Conservation (phyloP, 1,284 basidiomycete species). For the Neonothopanus nambi region DNA sequence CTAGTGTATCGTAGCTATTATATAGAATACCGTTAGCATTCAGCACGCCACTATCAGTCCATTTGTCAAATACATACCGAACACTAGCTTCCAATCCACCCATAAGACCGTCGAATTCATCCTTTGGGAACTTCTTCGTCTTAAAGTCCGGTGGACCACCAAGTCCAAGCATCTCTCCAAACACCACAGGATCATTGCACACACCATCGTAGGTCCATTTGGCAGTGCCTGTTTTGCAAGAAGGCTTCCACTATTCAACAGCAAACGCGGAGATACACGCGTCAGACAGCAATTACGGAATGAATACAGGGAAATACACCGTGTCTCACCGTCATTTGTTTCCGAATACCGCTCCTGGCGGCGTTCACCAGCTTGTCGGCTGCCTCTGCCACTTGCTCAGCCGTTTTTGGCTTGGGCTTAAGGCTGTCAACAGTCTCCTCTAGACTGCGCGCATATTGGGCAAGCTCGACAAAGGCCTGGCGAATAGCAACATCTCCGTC, state of each 20-base stretch:
- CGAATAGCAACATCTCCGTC: too few species aligned
- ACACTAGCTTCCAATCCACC: constrained; percentile 22
- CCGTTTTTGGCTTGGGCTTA: constrained; percentile 39
- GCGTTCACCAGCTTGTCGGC: constrained; percentile 48
- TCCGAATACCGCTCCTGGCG: constrained; percentile 51
- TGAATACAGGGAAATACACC: not conserved
- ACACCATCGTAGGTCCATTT: constrained; percentile 58
- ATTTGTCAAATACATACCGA: too few species aligned
- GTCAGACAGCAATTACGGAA: not conserved
- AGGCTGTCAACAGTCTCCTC: too few species aligned
- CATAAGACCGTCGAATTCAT: constrained; percentile 44
- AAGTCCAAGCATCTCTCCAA: constrained; percentile 46
- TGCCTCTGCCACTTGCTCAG: constrained; percentile 41
- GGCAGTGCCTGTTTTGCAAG: constrained; percentile 49
- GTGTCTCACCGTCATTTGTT: constrained; percentile 49
- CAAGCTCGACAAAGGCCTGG: too few species aligned
- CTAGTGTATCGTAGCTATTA: too few species aligned
- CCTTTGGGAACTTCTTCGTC: constrained; percentile 47
- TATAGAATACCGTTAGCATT: too few species aligned
- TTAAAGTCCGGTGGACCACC: constrained; percentile 52
- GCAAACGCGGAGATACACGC: constrained; percentile 9
- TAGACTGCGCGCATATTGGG: too few species aligned
- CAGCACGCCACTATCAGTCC: too few species aligned
- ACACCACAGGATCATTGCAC: constrained; percentile 52
- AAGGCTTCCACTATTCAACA: constrained; percentile 47